Base-by-base conservation (phyloP, 257 asterid genomes). In the Prunella vulgaris region DNA sequence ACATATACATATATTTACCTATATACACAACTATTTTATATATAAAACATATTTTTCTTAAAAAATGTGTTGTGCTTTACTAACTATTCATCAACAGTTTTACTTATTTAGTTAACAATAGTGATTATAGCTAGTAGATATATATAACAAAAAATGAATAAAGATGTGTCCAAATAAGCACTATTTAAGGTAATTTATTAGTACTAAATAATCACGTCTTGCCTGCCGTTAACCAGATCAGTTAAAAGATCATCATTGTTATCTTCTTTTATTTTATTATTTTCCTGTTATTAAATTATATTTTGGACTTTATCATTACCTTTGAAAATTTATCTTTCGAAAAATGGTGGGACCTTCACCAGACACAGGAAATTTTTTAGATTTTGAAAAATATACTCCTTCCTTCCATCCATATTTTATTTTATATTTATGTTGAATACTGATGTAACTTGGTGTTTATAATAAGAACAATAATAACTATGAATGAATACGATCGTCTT, bases 221-320 rank as follows among this genome's bases (percentile, higher is more conserved):
- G 42, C 60, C 33, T 51, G 20, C 63, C 63, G 20, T 3, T 60
- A 44, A 53, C 53, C 17, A 46, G 10, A 46, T 70, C 80, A 48
- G 74, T 76, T 60, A 66, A 66, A 74, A 71, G 24, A 63, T 37
- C 40, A 64, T 76, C 72, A 76, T 66, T 65, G 52, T 24, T 25
- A 30, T 37, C 33, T 65, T 51, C 28, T 60, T 20, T 60, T 21
- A 2, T 28, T n/a, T 54, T 65, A 40, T 24, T 67, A 7, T 25
- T 56, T 57, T 21, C 18, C 40, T 3, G 27, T 38, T 33, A 37
- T 10, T 48, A 33, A 57, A 33, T n/a, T 22, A 15, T 44, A 32
- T 21, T 69, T n/a, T 56, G 27, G n/a, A n/a, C 57, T 54, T 15
- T 35, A 8, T 35, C 58, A 58, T 48, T 53, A 33, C 17, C 22